phyloP scores from a whole-genome alignment of 164 flowering plant species.

The Tetrastigma voinierianum region DNA sequence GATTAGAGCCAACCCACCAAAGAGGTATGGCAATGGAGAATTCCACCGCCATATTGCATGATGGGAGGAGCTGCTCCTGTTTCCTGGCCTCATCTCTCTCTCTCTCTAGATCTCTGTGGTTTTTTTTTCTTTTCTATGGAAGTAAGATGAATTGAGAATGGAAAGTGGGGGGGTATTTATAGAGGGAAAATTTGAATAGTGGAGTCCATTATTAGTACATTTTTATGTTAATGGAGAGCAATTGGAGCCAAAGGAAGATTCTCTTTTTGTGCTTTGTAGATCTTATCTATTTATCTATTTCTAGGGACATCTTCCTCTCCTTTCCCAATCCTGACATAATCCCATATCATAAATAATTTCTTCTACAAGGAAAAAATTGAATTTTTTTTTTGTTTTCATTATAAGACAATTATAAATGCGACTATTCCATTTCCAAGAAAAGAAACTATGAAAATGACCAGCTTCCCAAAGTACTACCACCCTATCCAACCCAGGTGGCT shows the following conservation, averaged over 20 bases:
- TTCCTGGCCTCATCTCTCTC: conserved; percentile 16
- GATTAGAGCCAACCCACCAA: conserved; percentile 20
- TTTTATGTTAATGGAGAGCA: neutral
- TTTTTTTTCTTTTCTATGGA: neutral
- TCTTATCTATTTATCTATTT: neutral
- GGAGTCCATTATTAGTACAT: neutral
- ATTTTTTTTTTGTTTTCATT: too few relatives aligned
- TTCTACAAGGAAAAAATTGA: too few relatives aligned
- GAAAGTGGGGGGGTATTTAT: neutral
- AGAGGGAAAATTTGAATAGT: neutral
- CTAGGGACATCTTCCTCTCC: too few relatives aligned
- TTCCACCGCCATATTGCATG: too few relatives aligned
- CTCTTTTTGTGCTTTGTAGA: neutral
- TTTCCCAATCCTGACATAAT: too few relatives aligned
- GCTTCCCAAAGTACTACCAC: too few relatives aligned
- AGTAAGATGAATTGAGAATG: neutral
- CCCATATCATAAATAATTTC: too few relatives aligned
- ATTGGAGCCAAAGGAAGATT: conserved; percentile 10
- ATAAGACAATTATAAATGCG: too few relatives aligned
- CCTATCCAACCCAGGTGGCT: too few relatives aligned
- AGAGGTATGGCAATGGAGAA: conserved; percentile 26
- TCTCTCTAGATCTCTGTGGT: too few relatives aligned
- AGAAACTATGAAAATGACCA: too few relatives aligned
- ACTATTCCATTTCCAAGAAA: too few relatives aligned
- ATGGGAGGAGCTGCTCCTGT: neutral